Evolutionary conservation across 2,329 filamentous ascomycete species (phyloP).

Genomic region (Catunica adiposa): DNA sequence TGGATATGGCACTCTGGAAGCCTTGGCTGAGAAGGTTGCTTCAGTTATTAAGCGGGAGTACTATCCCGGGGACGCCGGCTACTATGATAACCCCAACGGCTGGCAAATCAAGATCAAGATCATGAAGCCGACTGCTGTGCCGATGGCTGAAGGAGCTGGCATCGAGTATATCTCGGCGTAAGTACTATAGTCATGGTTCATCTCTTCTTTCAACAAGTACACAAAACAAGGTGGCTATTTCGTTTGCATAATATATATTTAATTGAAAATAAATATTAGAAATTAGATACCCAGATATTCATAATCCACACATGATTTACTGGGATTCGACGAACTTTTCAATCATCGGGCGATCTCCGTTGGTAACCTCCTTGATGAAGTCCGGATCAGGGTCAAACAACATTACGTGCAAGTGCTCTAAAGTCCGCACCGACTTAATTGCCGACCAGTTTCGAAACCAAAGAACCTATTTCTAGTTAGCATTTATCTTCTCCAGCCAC

Average conservation of each 20-base stretch:
- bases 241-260: background rate
- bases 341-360: slow-evolving; percentile 53
- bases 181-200: background rate
- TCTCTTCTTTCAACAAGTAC: background rate
- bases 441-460: slow-evolving; percentile 59
- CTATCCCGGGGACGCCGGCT: slow-evolving; percentile 1
- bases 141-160: slow-evolving; percentile 52
- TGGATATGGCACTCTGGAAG: slow-evolving; percentile 46
- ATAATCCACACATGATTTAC: background rate
- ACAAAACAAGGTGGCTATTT: background rate
- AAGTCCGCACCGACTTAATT: slow-evolving; percentile 68
- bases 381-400: slow-evolving; percentile 55
- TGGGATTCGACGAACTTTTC: slow-evolving; percentile 21
- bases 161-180: slow-evolving; percentile 31
- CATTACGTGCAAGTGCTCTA: slow-evolving; percentile 96
- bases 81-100: slow-evolving; percentile 17
- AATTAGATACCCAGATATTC: background rate
- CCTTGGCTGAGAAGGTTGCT: slow-evolving; percentile 35
- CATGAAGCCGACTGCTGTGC: slow-evolving; percentile 58
- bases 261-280: background rate
- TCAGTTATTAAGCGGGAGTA: slow-evolving; percentile 30
- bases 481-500: background rate
- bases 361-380: slow-evolving; percentile 55
- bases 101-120: slow-evolving; percentile 44
- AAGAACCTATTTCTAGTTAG: slow-evolving; percentile 19